Conservation (phyloP, 192 early-diverging fungal species). For the Spinellus fusiger region DNA sequence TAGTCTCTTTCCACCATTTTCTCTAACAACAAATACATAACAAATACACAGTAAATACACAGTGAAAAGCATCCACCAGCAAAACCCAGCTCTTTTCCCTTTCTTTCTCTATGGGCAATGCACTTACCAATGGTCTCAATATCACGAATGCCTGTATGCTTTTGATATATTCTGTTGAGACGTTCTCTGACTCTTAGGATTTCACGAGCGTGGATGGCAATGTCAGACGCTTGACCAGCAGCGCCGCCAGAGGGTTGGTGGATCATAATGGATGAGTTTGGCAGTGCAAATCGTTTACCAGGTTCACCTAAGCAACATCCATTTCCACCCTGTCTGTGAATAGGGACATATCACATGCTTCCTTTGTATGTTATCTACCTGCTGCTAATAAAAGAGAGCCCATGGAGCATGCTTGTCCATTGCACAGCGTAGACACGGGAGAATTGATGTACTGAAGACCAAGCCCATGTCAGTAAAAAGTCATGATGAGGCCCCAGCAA, state of each 20-base stretch:
- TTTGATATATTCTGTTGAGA: slow-evolving; percentile 80
- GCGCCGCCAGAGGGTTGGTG: slow-evolving; percentile 98
- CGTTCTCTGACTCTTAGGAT: slow-evolving; percentile 81
- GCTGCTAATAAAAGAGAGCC: slow-evolving; percentile 89
- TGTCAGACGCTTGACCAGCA: slow-evolving; percentile 90
- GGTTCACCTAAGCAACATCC: slow-evolving; percentile 49
- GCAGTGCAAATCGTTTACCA: slow-evolving; percentile 81
- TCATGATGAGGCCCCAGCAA: too few species aligned
- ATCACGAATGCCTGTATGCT: slow-evolving; percentile 76
- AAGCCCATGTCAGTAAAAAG: too few species aligned
- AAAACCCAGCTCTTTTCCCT: background rate
- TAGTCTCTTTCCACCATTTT: slow-evolving; percentile 89
- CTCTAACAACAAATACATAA: slow-evolving; percentile 42
- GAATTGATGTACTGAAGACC: slow-evolving; percentile 77
- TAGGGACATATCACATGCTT: background rate
- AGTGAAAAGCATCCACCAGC: too few species aligned
- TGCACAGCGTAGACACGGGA: slow-evolving; percentile 90
- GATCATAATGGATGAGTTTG: slow-evolving; percentile 93
- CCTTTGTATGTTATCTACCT: slow-evolving; percentile 31
- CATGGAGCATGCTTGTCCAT: slow-evolving; percentile 98
- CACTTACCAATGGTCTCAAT: slow-evolving; percentile 71
- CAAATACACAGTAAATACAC: background rate
- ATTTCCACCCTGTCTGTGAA: background rate
- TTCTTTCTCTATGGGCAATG: background rate
- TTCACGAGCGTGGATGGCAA: slow-evolving; percentile 95